Conservation (phyloP, 2,329 filamentous ascomycete species). For the Colletotrichum sp. region DNA sequence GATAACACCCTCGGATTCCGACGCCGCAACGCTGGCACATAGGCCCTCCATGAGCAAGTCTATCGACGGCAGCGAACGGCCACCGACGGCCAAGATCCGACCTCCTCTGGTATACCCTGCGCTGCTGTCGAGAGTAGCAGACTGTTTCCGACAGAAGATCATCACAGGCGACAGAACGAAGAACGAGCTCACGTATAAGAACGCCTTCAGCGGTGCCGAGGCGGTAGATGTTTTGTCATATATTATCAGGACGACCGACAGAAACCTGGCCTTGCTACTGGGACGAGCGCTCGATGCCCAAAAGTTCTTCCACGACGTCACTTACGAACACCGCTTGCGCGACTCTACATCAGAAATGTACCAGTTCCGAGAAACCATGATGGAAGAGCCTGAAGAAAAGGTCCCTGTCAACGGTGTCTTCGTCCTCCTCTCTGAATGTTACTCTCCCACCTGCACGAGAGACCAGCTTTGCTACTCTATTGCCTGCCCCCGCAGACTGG, state of each 20-base stretch:
- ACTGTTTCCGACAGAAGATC: conserved; percentile 91
- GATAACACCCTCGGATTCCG: conserved; percentile 66
- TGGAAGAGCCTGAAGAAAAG: conserved; percentile 80
- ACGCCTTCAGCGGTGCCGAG: conserved; percentile 93
- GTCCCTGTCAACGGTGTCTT: conserved; percentile 90
- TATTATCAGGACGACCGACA: conserved; percentile 96
- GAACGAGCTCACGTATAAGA: conserved; percentile 96
- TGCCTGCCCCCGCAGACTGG: conserved; percentile 88
- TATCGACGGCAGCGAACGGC: conserved; percentile 55
- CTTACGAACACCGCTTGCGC: conserved; percentile 92
- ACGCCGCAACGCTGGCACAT: conserved; percentile 52
- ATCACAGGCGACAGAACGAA: conserved; percentile 87
- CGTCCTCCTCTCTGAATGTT: conserved; percentile 94
- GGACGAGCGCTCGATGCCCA: conserved; percentile 94
- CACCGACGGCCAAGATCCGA: conserved; percentile 66
- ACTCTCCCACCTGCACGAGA: conserved; percentile 94
- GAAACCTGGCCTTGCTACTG: conserved; percentile 89
- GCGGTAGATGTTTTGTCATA: conserved; percentile 95
- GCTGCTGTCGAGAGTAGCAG: conserved; percentile 88
- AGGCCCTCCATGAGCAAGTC: conserved; percentile 63
- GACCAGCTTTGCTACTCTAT: conserved; percentile 98
- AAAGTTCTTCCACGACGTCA: conserved; percentile 99
- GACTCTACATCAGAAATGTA: conserved; percentile 96
- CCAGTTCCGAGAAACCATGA: conserved; percentile 91
- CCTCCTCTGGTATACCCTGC: conserved; percentile 94